Percentiles rank a stretch among this genome's conserved stretches.
These are phyloP conservation scores for Penicillium brevicompactum DNA, from an alignment of 2,329 filamentous ascomycete species.

Conservation along the genomic window DNA sequence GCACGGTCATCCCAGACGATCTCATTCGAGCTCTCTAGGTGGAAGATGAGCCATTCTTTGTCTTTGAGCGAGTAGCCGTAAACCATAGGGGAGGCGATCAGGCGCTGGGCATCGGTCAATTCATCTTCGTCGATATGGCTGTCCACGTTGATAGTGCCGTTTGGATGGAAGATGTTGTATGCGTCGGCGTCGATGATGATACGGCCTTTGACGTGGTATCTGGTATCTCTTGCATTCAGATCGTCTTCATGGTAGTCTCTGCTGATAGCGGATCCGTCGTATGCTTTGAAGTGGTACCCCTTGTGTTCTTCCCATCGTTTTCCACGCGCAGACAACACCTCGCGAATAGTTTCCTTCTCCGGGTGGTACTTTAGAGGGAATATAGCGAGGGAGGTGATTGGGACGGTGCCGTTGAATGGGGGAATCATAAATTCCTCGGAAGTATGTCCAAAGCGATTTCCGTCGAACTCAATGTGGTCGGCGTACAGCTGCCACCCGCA, in stretches of 20 bases:
- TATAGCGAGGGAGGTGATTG: slow-evolving; percentile 45
- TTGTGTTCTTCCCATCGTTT: slow-evolving; percentile 49
- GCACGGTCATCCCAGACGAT: slow-evolving; percentile 50
- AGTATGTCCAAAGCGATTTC: slow-evolving; percentile 19
- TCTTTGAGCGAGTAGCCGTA: slow-evolving; percentile 53
- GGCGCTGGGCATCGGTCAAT: slow-evolving; percentile 44
- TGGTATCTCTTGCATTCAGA: not conserved
- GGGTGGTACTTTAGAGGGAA: slow-evolving; percentile 51
- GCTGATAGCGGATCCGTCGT: slow-evolving; percentile 47
- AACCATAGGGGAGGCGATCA: slow-evolving; percentile 46
- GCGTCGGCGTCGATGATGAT: slow-evolving; percentile 57
- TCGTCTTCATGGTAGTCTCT: slow-evolving; percentile 30
- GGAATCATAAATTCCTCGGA: slow-evolving; percentile 5
- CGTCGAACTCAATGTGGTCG: slow-evolving; percentile 25
- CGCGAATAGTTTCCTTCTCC: slow-evolving; percentile 40
- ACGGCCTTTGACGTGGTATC: slow-evolving; percentile 46
- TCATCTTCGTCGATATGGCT: slow-evolving; percentile 19
- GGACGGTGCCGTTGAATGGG: slow-evolving; percentile 37
- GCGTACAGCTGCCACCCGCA: slow-evolving; percentile 4
- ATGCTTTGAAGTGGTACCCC: slow-evolving; percentile 54
- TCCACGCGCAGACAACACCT: slow-evolving; percentile 49
- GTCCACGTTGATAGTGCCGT: slow-evolving; percentile 31
- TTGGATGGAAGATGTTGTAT: slow-evolving; percentile 51
- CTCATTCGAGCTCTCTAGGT: slow-evolving; percentile 41
- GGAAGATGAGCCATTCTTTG: slow-evolving; percentile 41